phyloP scores from a whole-genome alignment of 495 filamentous ascomycete genomes.

The Pyrenula aspistea region DNA sequence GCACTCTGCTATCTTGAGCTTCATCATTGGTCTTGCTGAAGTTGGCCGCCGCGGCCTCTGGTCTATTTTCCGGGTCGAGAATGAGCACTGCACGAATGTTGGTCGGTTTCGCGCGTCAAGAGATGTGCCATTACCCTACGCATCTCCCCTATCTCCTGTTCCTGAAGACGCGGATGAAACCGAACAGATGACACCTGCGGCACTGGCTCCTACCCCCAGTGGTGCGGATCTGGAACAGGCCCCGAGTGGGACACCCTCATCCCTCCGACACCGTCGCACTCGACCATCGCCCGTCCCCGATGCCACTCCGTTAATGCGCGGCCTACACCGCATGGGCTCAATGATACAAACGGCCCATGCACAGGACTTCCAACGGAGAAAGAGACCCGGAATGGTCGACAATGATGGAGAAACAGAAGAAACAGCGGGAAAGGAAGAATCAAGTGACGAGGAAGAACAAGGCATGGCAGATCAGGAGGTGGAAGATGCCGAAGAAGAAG shows the following conservation, averaged over 20 bases:
- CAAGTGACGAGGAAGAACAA: not conserved
- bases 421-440: not conserved
- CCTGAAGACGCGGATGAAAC: conserved; percentile 3
- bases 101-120: conserved; percentile 70
- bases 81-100: conserved; percentile 88
- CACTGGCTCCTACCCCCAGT: conserved; percentile 7
- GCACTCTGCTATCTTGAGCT: conserved; percentile 67
- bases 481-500: not conserved
- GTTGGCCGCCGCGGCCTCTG: conserved; percentile 75
- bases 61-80: conserved; percentile 89
- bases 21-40: conserved; percentile 64
- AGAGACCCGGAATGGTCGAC: conserved; percentile 26
- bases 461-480: not conserved
- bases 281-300: conserved; percentile 8
- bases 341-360: conserved; percentile 65
- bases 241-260: conserved; percentile 13
- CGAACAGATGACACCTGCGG: conserved; percentile 2
- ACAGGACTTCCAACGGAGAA: conserved; percentile 76
- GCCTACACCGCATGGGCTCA: conserved; percentile 38
- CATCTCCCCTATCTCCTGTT: conserved; percentile 6
- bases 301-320: conserved; percentile 11
- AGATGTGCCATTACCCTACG: conserved; percentile 72
- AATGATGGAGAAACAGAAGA: conserved; percentile 1
- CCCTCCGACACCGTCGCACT: conserved; percentile 13
- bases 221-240: conserved; percentile 21